Evolutionary conservation across 176 grass and related monocot genomes (phyloP).

Genomic region (Pontederia crassipes): DNA sequence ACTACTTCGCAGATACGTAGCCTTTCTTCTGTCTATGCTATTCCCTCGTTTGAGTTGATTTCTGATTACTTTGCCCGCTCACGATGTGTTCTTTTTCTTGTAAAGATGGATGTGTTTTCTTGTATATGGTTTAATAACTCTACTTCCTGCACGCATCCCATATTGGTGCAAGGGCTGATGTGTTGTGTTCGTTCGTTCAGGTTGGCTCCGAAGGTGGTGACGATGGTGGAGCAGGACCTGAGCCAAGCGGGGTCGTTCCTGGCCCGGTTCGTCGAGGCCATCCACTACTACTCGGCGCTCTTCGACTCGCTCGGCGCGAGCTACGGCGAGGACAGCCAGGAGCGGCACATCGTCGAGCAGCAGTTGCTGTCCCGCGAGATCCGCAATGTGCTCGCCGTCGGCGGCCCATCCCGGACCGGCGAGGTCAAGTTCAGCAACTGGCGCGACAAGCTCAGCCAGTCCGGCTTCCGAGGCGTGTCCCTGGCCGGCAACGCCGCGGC

Average conservation of each 20-base stretch:
- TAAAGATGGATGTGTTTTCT: too few species aligned
- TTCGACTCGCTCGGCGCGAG: slow-evolving; percentile 89
- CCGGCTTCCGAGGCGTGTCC: slow-evolving; percentile 52
- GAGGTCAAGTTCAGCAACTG: slow-evolving; percentile 74
- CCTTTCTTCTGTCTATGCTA: too few species aligned
- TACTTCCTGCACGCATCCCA: too few species aligned
- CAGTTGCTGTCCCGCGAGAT: slow-evolving; percentile 84
- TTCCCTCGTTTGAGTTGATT: too few species aligned
- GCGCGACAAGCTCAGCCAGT: slow-evolving; percentile 67
- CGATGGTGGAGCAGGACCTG: slow-evolving; percentile 94
- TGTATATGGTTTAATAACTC: too few species aligned
- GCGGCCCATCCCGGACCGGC: slow-evolving; percentile 58
- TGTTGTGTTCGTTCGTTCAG: slow-evolving; percentile 9
- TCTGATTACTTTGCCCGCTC: too few species aligned
- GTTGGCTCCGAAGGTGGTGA: slow-evolving; percentile 90
- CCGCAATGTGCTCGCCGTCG: slow-evolving; percentile 78
- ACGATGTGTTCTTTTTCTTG: too few species aligned
- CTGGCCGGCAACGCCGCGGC: slow-evolving; percentile 69
- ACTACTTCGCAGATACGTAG: too few species aligned
- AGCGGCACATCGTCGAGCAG: slow-evolving; percentile 78
- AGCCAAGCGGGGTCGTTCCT: slow-evolving; percentile 82
- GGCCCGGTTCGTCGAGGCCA: slow-evolving; percentile 79
- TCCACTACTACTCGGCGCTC: slow-evolving; percentile 92
- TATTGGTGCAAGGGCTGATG: too few species aligned
- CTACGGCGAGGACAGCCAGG: slow-evolving; percentile 73